A percentile compares a stretch with the other conserved stretches of the same genome.
These are phyloP conservation scores for Euphrasia confusa DNA, from an alignment of 257 asterid genomes.

Conservation along the genomic window DNA sequence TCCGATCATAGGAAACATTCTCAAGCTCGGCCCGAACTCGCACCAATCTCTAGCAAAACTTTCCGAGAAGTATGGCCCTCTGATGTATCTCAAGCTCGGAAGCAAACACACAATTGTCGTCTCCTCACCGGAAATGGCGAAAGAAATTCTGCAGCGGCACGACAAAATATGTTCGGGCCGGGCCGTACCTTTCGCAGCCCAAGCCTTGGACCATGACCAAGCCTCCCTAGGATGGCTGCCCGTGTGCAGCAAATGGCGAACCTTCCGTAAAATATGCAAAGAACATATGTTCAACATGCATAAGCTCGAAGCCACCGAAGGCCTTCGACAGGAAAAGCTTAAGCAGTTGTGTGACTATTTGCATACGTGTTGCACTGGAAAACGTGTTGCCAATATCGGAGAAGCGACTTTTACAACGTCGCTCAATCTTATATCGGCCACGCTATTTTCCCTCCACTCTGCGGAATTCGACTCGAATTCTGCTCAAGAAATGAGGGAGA, in stretches of 20 bases:
- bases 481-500: slow-evolving; percentile 23
- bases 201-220: slow-evolving; percentile 9
- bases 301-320: slow-evolving; percentile 20
- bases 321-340: slow-evolving; percentile 31
- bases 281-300: slow-evolving; percentile 20
- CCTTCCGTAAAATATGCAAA: slow-evolving; percentile 20
- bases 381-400: slow-evolving; percentile 16
- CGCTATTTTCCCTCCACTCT: slow-evolving; percentile 26
- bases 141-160: slow-evolving; percentile 26
- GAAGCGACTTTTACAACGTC: slow-evolving; percentile 22
- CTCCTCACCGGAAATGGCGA: slow-evolving; percentile 27
- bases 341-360: slow-evolving; percentile 11
- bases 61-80: slow-evolving; percentile 19
- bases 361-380: background rate
- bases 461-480: slow-evolving; percentile 16
- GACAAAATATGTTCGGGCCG: slow-evolving; percentile 23
- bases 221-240: slow-evolving; percentile 24
- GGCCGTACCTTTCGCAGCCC: background rate
- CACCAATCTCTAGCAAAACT: slow-evolving; percentile 10
- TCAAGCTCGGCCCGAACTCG: slow-evolving; percentile 18
- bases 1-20: slow-evolving; percentile 25
- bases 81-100: slow-evolving; percentile 37
- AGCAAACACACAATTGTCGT: slow-evolving; percentile 17
- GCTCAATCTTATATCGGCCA: slow-evolving; percentile 22
- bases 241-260: slow-evolving; percentile 19